Evolutionary conservation across 1,284 basidiomycete species (phyloP).

Genomic region (Peniophora sp.): DNA sequence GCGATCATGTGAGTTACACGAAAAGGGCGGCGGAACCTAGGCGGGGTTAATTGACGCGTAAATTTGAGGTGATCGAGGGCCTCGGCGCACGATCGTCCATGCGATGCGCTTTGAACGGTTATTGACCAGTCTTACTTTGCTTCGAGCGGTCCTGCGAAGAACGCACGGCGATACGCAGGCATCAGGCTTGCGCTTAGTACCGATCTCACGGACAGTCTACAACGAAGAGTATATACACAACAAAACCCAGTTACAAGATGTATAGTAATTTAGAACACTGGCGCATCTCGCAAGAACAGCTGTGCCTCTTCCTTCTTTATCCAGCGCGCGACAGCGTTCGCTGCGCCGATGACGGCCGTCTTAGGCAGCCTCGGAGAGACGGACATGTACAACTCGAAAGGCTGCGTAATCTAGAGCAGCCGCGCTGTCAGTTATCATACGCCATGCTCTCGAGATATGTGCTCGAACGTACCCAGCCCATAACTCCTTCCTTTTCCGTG

Average conservation of each 20-base stretch:
- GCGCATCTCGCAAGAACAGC: conserved; percentile 82
- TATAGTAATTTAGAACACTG: conserved; percentile 54
- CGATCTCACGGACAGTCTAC: too few relatives aligned
- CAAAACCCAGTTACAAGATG: neutral
- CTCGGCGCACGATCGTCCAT: too few relatives aligned
- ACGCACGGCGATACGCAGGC: too few relatives aligned
- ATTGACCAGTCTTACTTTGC: too few relatives aligned
- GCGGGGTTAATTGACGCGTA: too few relatives aligned
- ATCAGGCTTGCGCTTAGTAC: too few relatives aligned
- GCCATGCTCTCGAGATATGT: neutral
- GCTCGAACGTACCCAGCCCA: conserved; percentile 87
- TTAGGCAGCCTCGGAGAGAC: conserved; percentile 82
- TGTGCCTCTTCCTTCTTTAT: conserved; percentile 78
- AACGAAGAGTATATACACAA: too few relatives aligned
- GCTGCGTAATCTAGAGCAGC: conserved; percentile 75
- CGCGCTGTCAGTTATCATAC: conserved; percentile 2
- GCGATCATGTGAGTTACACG: too few relatives aligned
- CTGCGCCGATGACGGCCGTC: conserved; percentile 76
- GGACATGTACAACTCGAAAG: conserved; percentile 87
- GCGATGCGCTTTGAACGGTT: too few relatives aligned
- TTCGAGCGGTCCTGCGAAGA: too few relatives aligned
- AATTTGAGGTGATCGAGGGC: too few relatives aligned
- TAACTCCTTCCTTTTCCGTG: conserved; percentile 79
- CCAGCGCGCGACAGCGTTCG: conserved; percentile 87
- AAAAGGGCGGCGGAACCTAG: too few relatives aligned